Base-by-base conservation (phyloP, 192 early-diverging fungal species). In the Coemansia sp. region DNA sequence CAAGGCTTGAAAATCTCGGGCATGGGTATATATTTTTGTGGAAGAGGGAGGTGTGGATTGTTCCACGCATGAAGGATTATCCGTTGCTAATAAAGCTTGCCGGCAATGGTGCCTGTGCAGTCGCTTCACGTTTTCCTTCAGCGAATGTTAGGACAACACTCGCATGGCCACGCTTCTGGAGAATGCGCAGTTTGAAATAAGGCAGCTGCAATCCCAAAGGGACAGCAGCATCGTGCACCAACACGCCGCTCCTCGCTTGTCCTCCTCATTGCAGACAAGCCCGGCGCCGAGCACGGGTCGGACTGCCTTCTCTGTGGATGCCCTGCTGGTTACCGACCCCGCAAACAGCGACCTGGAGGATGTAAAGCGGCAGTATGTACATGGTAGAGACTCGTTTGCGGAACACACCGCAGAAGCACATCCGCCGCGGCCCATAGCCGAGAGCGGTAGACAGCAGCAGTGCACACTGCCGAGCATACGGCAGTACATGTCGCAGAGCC, bases 131-230 rank as follows among this genome's bases (percentile, higher is more conserved):
- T 34, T 4, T 34, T 34, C 10, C 5, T 34, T 10, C 37, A 57
- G 29, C 22, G 23, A 38, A 17, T 61, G 23, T n/a, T 73, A 73
- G 72, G 72, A 75, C 54, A 75, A 75, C 22, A n/a, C 62, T 22
- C 66, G 55, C 7, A 45, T 75, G 37, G 54, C 61, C 2, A 29
- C 63, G 22, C 55, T 60, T 34, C 54, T 75, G 6, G 59, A 68
- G 15, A 57, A 69, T 36, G 72, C 72, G 6, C 58, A 57, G 22
- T 0, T 28, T n/a, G 58, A 55, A 50, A 65, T 69, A 27, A 58
- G 57, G 29, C 67, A 52, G 55, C 63, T 75, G 14, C 53, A 33
- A 11, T 19, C 20, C 2, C 62, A 75, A 38, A 68, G 62, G 60
- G 33, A 5, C 50, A 33, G 13, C 23, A 52, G 2, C 22, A 50